Conservation (phyloP, 106 monocot species). For the Allium cepa region DNA sequence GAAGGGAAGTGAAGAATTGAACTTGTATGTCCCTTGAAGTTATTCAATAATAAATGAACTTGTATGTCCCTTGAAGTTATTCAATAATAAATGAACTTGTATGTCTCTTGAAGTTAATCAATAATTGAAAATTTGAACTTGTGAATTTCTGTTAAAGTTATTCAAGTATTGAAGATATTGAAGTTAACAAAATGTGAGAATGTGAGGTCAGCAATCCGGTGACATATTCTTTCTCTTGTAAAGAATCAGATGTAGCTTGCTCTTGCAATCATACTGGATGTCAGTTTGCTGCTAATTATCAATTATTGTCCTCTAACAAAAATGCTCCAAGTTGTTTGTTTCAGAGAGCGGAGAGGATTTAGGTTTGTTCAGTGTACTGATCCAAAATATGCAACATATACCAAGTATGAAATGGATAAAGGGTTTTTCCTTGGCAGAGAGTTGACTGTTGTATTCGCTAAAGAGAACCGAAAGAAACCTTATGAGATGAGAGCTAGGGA, state of each 20-base stretch:
- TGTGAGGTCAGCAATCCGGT: constrained; percentile 72
- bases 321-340: background rate
- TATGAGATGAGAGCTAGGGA: constrained; percentile 80
- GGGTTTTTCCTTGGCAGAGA: constrained; percentile 71
- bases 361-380: constrained; percentile 85
- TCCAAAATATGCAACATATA: constrained; percentile 76
- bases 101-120: constrained; percentile 44
- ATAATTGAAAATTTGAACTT: constrained; percentile 19
- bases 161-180: background rate
- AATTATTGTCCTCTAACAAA: background rate
- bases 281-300: background rate
- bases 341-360: constrained; percentile 73
- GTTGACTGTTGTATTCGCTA: constrained; percentile 87
- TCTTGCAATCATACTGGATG: background rate
- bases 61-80: too few species aligned
- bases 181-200: constrained; percentile 77
- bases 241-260: background rate
- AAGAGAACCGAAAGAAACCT: constrained; percentile 94
- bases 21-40: too few species aligned
- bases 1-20: constrained; percentile 31
- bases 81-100: too few species aligned
- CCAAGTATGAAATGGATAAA: constrained; percentile 92
- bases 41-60: too few species aligned
- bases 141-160: too few species aligned
- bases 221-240: background rate